Evolutionary conservation across 352 stramenopile species (phyloP).

Genomic region (Phytophthora podocarpi): DNA sequence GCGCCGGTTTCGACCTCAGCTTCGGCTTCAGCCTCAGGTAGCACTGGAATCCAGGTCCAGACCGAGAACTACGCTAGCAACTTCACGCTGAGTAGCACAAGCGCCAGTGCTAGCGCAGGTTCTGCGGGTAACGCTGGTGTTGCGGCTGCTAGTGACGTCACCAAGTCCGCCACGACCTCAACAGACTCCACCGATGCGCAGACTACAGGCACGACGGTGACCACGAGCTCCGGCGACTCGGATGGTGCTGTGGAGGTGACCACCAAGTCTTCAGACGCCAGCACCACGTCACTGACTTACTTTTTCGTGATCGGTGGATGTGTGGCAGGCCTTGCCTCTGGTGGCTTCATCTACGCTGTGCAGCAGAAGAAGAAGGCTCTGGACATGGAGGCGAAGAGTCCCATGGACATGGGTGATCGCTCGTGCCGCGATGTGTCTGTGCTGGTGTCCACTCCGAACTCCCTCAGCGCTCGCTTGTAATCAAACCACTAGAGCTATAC

Average conservation of each 20-base stretch:
- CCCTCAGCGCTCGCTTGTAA: constrained; percentile 22
- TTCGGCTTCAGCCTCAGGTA: constrained; percentile 11
- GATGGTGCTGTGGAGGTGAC: constrained; percentile 41
- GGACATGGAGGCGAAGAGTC: constrained; percentile 48
- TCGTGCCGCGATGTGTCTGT: constrained; percentile 43
- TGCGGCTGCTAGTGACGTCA: constrained; percentile 17
- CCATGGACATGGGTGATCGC: constrained; percentile 27
- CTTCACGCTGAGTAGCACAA: constrained; percentile 34
- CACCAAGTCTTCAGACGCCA: constrained; percentile 46
- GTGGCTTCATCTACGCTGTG: constrained; percentile 48
- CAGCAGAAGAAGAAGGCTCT: constrained; percentile 61
- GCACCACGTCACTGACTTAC: constrained; percentile 36
- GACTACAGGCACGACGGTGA: constrained; percentile 26
- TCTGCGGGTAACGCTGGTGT: constrained; percentile 28
- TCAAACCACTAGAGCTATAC: constrained; percentile 3
- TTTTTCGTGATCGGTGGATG: constrained; percentile 42
- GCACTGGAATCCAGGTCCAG: constrained; percentile 26
- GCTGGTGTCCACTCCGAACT: constrained; percentile 39
- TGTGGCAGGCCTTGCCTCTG: constrained; percentile 42
- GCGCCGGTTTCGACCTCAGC: constrained; percentile 21
- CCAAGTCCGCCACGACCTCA: constrained; percentile 5
- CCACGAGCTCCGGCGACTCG: constrained; percentile 19
- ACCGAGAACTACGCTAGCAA: constrained; percentile 29
- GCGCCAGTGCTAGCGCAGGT: constrained; percentile 19
- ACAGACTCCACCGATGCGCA: constrained; percentile 15